A percentile compares a stretch with the other conserved stretches of the same genome.
Conservation (phyloP, 1,284 basidiomycete genomes). For the Wallemia ichthyophaga region DNA sequence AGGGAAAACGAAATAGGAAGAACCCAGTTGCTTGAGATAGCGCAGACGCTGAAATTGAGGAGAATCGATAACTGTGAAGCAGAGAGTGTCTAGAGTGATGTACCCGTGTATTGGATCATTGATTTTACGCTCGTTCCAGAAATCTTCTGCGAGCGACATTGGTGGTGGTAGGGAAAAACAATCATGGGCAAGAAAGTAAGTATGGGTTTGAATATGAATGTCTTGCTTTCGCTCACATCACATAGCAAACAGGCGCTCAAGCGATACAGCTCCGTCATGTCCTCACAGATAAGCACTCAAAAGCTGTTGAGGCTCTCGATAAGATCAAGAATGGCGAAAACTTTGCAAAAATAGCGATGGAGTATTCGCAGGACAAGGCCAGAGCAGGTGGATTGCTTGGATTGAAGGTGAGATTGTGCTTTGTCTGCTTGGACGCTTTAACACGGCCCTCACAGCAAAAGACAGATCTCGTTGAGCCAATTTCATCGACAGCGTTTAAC, state of each 20-base stretch:
- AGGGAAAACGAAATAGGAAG: constrained; percentile 39
- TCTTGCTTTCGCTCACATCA: background rate
- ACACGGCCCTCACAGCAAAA: background rate
- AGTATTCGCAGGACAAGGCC: background rate
- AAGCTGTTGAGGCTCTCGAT: background rate
- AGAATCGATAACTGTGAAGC: constrained; percentile 15
- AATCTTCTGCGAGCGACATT: background rate
- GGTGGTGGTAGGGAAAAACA: background rate
- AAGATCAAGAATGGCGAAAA: background rate
- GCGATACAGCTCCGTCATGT: background rate
- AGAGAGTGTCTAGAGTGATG: background rate
- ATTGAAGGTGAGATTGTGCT: background rate
- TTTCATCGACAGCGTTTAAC: background rate
- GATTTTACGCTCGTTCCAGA: background rate
- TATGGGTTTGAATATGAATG: too few species aligned
- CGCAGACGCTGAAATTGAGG: constrained; percentile 41
- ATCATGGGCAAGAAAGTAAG: background rate
- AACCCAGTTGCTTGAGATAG: constrained; percentile 41
- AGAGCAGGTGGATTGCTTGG: background rate
- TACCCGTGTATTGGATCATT: background rate
- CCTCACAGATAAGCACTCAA: background rate
- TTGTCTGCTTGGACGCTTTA: background rate
- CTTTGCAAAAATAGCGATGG: background rate
- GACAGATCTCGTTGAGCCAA: background rate
- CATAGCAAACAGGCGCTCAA: background rate